Evolutionary conservation across 768 basidiomycete species (phyloP).

Genomic region (Boletus rex-veris): DNA sequence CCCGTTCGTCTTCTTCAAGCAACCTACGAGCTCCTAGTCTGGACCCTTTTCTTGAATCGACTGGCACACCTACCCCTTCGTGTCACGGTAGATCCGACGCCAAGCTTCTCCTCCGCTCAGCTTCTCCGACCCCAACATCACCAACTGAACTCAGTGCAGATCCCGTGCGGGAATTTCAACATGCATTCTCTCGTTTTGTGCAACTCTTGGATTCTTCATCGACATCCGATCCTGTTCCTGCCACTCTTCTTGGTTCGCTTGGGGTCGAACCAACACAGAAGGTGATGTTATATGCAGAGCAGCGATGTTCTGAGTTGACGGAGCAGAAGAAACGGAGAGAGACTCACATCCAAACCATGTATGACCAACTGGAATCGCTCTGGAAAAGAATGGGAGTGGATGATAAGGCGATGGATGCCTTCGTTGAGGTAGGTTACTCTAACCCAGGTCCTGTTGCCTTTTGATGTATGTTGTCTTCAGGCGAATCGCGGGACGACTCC

Average conservation of each 20-base stretch:
- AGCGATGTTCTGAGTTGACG: slow-evolving; percentile 55
- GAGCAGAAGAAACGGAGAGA: slow-evolving; percentile 75
- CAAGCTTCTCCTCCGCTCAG: slow-evolving; percentile 35
- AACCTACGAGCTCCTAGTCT: slow-evolving; percentile 10
- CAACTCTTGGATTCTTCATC: slow-evolving; percentile 48
- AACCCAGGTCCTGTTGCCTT: not conserved
- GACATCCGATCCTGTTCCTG: slow-evolving; percentile 19
- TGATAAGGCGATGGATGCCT: slow-evolving; percentile 83
- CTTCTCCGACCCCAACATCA: slow-evolving; percentile 13
- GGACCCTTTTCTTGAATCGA: slow-evolving; percentile 29
- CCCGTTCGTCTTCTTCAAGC: slow-evolving; percentile 45
- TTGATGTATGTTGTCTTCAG: slow-evolving; percentile 13
- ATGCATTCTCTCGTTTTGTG: slow-evolving; percentile 61
- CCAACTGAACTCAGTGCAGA: slow-evolving; percentile 12
- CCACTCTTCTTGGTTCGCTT: slow-evolving; percentile 26
- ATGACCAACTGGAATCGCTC: slow-evolving; percentile 86
- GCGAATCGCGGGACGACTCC: slow-evolving; percentile 75
- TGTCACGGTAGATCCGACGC: slow-evolving; percentile 36
- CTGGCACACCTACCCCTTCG: slow-evolving; percentile 47
- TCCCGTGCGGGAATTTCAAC: slow-evolving; percentile 43
- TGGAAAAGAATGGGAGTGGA: slow-evolving; percentile 85
- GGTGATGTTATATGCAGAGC: slow-evolving; percentile 70
- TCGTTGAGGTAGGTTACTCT: slow-evolving; percentile 61
- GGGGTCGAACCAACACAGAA: slow-evolving; percentile 75
- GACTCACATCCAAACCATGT: slow-evolving; percentile 85